phyloP scores from a whole-genome alignment of 2,329 filamentous ascomycete genomes.

The Cladophialophora chaetospira region DNA sequence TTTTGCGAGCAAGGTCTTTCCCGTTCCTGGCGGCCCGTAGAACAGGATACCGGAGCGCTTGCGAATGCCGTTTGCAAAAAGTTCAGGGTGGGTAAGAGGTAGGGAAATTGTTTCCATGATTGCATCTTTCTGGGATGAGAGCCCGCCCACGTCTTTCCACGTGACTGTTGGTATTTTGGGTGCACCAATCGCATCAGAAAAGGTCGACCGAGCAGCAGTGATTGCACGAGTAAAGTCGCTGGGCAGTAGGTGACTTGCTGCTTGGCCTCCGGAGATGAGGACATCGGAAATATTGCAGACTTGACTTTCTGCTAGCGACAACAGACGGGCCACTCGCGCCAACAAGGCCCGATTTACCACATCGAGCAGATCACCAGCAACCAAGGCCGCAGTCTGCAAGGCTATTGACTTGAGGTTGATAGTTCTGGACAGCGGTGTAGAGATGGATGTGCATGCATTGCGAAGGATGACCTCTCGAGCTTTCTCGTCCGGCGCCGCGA shows the following conservation, averaged over 20 bases:
- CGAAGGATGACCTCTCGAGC: slow-evolving; percentile 86
- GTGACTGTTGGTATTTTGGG: slow-evolving; percentile 97
- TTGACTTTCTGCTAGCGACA: slow-evolving; percentile 62
- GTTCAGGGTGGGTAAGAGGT: slow-evolving; percentile 83
- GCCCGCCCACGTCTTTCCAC: slow-evolving; percentile 93
- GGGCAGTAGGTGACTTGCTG: slow-evolving; percentile 75
- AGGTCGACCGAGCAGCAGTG: slow-evolving; percentile 94
- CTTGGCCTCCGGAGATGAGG: slow-evolving; percentile 80
- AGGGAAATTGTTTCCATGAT: slow-evolving; percentile 95
- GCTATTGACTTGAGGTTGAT: slow-evolving; percentile 84
- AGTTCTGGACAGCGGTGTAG: slow-evolving; percentile 75
- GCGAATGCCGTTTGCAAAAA: slow-evolving; percentile 97
- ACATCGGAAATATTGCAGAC: slow-evolving; percentile 60
- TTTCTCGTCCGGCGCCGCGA: slow-evolving; percentile 86
- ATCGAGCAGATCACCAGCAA: slow-evolving; percentile 91
- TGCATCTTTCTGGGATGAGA: slow-evolving; percentile 94
- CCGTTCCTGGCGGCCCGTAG: slow-evolving; percentile 87
- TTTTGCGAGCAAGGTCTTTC: slow-evolving; percentile 89
- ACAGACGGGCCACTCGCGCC: slow-evolving; percentile 73
- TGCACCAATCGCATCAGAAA: slow-evolving; percentile 93
- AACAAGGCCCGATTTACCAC: slow-evolving; percentile 88
- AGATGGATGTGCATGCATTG: slow-evolving; percentile 73
- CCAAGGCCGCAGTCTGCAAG: slow-evolving; percentile 91
- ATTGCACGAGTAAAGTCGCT: slow-evolving; percentile 90
- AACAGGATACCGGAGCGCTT: slow-evolving; percentile 93